Evolutionary conservation across 257 asterid species (phyloP).

Genomic region (Lycium ferocissimum): DNA sequence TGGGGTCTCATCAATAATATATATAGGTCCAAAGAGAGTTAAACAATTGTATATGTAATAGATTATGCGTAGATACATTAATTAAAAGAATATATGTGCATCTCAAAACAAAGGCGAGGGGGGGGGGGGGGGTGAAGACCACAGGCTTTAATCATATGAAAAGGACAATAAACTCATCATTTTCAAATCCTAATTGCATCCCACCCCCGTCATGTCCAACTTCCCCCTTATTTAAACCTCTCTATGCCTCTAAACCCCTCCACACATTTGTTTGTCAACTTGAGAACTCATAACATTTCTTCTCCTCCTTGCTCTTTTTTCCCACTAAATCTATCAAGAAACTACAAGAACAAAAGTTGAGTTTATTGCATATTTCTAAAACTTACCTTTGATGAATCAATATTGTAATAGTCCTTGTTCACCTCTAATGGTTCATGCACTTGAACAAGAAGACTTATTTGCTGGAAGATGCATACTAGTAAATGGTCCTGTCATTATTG

Average conservation of each 20-base stretch:
- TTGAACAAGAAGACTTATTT: conserved; percentile 56
- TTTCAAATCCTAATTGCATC: conserved; percentile 53
- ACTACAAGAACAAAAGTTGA: background rate
- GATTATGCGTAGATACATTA: conserved; percentile 15
- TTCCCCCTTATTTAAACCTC: conserved; percentile 67
- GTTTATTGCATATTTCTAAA: background rate
- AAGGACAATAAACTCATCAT: conserved; percentile 51
- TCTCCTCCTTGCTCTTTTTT: conserved; percentile 40
- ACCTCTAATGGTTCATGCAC: conserved; percentile 42
- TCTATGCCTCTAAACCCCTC: conserved; percentile 65
- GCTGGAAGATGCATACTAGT: conserved; percentile 78
- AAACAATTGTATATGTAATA: conserved; percentile 11
- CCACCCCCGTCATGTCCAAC: conserved; percentile 40
- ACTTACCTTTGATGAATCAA: conserved; percentile 49
- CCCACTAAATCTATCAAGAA: background rate
- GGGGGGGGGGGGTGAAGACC: background rate
- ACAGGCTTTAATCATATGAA: conserved; percentile 43
- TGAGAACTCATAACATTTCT: conserved; percentile 28
- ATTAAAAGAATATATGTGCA: conserved; percentile 27
- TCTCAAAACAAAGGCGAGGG: conserved; percentile 21
- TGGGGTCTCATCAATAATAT: no score
- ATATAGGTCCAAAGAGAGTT: background rate
- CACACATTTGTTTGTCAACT: conserved; percentile 56
- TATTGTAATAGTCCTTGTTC: conserved; percentile 45
- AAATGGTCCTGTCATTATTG: conserved; percentile 88